Percentiles rank a stretch among this genome's conserved stretches.
These are phyloP conservation scores for Cavenderia fasciculata DNA, from an alignment of 78 protist genomes.

Conservation along the genomic window DNA sequence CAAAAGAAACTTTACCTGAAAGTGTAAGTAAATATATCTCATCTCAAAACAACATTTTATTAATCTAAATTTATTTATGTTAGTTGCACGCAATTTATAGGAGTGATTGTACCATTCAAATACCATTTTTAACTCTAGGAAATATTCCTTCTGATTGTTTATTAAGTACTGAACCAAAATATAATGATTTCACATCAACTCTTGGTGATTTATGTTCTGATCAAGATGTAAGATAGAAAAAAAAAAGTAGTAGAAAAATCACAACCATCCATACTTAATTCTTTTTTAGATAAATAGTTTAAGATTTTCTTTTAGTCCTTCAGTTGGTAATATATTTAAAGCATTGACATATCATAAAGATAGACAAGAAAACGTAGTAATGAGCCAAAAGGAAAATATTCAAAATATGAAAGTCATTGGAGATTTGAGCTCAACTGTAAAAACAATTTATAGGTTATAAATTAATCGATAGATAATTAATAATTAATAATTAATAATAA, in stretches of 20 bases:
- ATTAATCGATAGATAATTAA: too few relatives aligned
- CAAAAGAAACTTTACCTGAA: constrained; percentile 66
- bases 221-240: constrained; percentile 1
- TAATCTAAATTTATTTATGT: neutral
- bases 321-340: constrained; percentile 56
- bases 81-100: constrained; percentile 49
- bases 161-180: constrained; percentile 19
- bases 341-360: constrained; percentile 47
- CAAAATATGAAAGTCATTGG: constrained; percentile 55
- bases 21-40: constrained; percentile 8
- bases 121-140: constrained; percentile 54
- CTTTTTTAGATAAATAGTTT: neutral
- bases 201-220: constrained; percentile 62
- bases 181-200: constrained; percentile 39
- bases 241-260: neutral
- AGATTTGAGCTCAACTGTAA: constrained; percentile 65
- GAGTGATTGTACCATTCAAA: constrained; percentile 72
- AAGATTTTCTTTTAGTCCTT: constrained; percentile 35
- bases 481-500: neutral
- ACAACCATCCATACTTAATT: neutral
- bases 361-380: constrained; percentile 46
- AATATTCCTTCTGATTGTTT: constrained; percentile 44
- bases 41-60: neutral
- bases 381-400: constrained; percentile 53
- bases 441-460: constrained; percentile 61